A percentile compares a stretch with the other conserved stretches of the same genome.
These are phyloP conservation scores for Aspergillus amoenus DNA, from an alignment of 2,329 filamentous ascomycete genomes.

Conservation along the genomic window DNA sequence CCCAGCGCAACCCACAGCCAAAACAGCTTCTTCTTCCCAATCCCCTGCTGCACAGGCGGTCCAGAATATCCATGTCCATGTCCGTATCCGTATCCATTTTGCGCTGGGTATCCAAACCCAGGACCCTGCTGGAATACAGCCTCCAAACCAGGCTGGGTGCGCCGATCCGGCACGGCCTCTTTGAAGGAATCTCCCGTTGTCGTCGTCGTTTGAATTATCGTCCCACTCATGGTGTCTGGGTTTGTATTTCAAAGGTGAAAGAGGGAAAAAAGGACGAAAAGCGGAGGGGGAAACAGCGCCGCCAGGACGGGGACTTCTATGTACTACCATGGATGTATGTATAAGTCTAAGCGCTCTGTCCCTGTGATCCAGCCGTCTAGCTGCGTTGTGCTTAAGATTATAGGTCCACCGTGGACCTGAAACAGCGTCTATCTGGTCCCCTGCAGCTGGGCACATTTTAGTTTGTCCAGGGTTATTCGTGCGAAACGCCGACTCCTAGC, in stretches of 20 bases:
- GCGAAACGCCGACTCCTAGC: no score
- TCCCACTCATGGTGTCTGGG: background rate
- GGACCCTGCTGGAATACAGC: background rate
- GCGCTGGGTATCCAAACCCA: background rate
- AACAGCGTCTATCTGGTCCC: no score
- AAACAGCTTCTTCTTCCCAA: background rate
- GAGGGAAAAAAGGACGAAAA: background rate
- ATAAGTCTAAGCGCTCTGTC: background rate
- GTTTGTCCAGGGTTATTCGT: no score
- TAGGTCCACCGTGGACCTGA: no score
- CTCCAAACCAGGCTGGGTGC: slow-evolving; percentile 1
- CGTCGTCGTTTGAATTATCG: background rate
- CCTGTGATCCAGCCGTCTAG: no score
- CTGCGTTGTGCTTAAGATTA: no score
- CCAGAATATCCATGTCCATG: background rate
- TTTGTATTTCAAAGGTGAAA: background rate
- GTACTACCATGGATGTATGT: background rate
- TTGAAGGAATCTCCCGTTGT: slow-evolving; percentile 2
- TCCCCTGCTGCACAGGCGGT: background rate
- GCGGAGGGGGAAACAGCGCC: background rate
- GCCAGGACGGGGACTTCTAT: background rate
- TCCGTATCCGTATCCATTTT: background rate
- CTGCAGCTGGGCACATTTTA: no score
- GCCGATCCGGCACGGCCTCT: background rate
- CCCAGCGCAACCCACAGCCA: background rate